Evolutionary conservation across 2,329 filamentous ascomycete species (phyloP).

Genomic region (Diplocarpon mali): DNA sequence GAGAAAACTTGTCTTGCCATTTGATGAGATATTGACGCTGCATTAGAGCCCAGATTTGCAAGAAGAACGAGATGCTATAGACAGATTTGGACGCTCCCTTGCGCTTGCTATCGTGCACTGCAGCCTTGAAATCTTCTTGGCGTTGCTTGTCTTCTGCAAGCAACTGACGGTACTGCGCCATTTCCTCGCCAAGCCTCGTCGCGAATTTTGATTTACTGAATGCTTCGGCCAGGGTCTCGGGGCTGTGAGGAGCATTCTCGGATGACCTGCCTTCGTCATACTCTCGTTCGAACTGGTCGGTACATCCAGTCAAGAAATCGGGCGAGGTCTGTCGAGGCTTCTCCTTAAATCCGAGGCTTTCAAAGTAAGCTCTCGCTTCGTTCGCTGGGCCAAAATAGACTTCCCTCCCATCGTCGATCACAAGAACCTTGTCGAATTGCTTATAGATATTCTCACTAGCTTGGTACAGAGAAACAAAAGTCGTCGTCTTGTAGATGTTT

Average conservation of each 20-base stretch:
- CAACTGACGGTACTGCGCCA: constrained; percentile 54
- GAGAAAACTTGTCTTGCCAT: constrained; percentile 73
- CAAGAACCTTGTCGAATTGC: constrained; percentile 69
- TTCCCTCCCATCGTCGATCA: constrained; percentile 63
- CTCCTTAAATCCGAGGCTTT: constrained; percentile 50
- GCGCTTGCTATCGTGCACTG: constrained; percentile 69
- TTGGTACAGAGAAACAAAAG: constrained; percentile 58
- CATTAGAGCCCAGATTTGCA: constrained; percentile 75
- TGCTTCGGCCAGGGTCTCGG: constrained; percentile 55
- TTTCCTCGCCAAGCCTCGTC: constrained; percentile 49
- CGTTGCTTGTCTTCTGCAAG: constrained; percentile 54
- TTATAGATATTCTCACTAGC: constrained; percentile 59
- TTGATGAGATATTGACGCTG: constrained; percentile 78
- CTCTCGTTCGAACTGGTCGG: constrained; percentile 71
- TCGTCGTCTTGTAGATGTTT: constrained; percentile 60
- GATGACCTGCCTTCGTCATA: constrained; percentile 57
- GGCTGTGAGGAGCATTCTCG: constrained; percentile 55
- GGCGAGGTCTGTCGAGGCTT: constrained; percentile 53
- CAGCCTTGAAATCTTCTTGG: constrained; percentile 65
- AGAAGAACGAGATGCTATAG: constrained; percentile 72
- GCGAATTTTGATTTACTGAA: constrained; percentile 56
- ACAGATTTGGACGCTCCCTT: constrained; percentile 61
- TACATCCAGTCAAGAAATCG: constrained; percentile 67
- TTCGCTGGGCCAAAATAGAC: constrained; percentile 53
- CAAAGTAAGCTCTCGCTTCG: constrained; percentile 53